phyloP scores from a whole-genome alignment of 805 yeast species.

The Candida pseudofarinosa region DNA sequence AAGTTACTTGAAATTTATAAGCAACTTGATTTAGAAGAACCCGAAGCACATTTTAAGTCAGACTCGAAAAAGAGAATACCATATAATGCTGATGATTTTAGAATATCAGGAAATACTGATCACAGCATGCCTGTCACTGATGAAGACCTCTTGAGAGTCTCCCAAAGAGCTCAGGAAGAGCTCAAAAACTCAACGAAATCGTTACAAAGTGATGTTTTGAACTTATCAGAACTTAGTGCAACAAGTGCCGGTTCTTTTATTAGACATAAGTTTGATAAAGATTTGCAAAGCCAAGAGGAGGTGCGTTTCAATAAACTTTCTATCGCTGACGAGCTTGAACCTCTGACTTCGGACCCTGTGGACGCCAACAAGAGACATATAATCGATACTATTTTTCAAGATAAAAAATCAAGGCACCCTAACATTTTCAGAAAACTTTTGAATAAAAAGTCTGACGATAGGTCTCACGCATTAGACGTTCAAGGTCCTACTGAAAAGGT shows the following conservation, averaged over 20 bases:
- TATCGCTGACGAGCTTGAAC: conserved; percentile 14
- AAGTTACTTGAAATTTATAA: conserved; percentile 4
- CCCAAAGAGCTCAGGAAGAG: conserved; percentile 33
- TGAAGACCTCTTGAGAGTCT: conserved; percentile 23
- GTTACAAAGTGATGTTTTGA: conserved; percentile 42
- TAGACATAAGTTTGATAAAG: conserved; percentile 59
- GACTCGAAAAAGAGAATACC: conserved; percentile 16
- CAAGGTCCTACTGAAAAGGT: conserved; percentile 27
- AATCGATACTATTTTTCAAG: conserved; percentile 41
- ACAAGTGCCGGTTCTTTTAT: conserved; percentile 85
- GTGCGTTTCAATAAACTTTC: conserved; percentile 18
- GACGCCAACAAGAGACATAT: conserved; percentile 17
- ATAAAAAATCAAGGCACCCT: conserved; percentile 39
- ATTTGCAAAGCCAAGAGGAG: conserved; percentile 17
- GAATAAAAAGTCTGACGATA: conserved; percentile 25
- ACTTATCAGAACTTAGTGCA: conserved; percentile 72
- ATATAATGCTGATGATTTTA: conserved; percentile 37
- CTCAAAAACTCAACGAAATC: conserved; percentile 38
- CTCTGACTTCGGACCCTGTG: conserved; percentile 7
- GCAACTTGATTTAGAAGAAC: not conserved
- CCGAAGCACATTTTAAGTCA: not conserved
- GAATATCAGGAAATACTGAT: conserved; percentile 21
- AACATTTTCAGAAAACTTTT: conserved; percentile 44
- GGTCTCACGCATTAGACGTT: conserved; percentile 28
- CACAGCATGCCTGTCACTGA: conserved; percentile 16